Conservation (phyloP, 1,284 basidiomycete genomes). For the Nidula niveotomentosa region DNA sequence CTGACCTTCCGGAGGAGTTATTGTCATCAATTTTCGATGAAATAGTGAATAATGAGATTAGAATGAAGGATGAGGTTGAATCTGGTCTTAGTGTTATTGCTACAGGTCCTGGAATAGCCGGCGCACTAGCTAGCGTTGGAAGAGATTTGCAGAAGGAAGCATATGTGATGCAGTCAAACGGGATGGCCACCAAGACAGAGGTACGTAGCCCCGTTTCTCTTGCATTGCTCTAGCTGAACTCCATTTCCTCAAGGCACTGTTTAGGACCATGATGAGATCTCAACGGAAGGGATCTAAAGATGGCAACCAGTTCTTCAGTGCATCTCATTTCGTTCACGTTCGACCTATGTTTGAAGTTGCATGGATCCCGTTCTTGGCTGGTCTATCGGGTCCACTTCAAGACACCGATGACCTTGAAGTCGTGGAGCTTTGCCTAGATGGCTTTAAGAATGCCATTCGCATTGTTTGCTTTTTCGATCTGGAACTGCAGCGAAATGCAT, state of each 20-base stretch:
- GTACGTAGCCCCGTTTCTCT: slow-evolving; percentile 33
- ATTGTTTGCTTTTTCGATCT: slow-evolving; percentile 96
- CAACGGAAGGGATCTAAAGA: slow-evolving; percentile 77
- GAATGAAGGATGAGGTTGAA: slow-evolving; percentile 97
- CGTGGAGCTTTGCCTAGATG: slow-evolving; percentile 90
- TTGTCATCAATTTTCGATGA: slow-evolving; percentile 84
- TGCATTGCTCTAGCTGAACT: background rate
- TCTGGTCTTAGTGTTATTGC: slow-evolving; percentile 43
- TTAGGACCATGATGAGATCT: slow-evolving; percentile 86
- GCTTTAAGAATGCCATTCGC: slow-evolving; percentile 91
- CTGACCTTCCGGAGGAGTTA: slow-evolving; percentile 85
- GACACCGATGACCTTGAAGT: slow-evolving; percentile 91
- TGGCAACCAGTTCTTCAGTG: slow-evolving; percentile 89
- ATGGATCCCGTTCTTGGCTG: slow-evolving; percentile 96
- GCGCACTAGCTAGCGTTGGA: slow-evolving; percentile 84
- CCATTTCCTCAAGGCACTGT: slow-evolving; percentile 62
- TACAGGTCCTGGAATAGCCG: slow-evolving; percentile 73
- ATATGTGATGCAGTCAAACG: slow-evolving; percentile 91
- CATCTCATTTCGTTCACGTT: slow-evolving; percentile 93
- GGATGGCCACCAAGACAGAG: slow-evolving; percentile 96
- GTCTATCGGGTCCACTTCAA: slow-evolving; percentile 89
- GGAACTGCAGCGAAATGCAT: slow-evolving; percentile 94
- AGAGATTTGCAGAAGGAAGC: slow-evolving; percentile 93
- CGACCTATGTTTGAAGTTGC: slow-evolving; percentile 98
- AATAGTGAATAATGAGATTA: slow-evolving; percentile 89